Percentiles rank a stretch among this genome's conserved stretches.
phyloP scores from a whole-genome alignment of 2,329 filamentous ascomycete genomes.

The Microsporum audouinii region DNA sequence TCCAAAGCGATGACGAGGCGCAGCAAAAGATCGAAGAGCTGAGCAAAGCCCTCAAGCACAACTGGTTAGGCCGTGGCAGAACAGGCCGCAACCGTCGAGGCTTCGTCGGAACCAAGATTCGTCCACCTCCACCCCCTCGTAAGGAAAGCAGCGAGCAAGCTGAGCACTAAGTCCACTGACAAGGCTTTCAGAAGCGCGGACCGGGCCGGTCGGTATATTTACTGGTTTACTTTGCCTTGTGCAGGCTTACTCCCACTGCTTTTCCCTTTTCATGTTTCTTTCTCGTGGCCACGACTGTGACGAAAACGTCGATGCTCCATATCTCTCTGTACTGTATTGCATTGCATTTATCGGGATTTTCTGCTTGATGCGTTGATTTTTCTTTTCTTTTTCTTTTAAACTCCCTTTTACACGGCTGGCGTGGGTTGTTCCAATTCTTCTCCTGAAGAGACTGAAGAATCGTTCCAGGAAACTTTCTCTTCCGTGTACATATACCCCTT shows the following conservation, averaged over 20 bases:
- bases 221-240: neutral
- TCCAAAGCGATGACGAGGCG: conserved; percentile 59
- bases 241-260: neutral
- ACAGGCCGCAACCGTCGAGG: conserved; percentile 83
- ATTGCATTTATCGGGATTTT: neutral
- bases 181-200: neutral
- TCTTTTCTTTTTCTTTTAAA: neutral
- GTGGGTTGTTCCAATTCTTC: neutral
- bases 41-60: conserved; percentile 80
- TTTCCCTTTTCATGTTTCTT: neutral
- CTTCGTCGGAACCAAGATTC: conserved; percentile 61
- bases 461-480: neutral
- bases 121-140: conserved; percentile 10
- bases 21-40: conserved; percentile 73
- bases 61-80: conserved; percentile 84
- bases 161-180: neutral
- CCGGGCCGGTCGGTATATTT: neutral
- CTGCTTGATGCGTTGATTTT: neutral
- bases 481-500: neutral
- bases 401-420: neutral
- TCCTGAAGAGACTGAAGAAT: neutral
- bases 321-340: neutral
- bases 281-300: neutral
- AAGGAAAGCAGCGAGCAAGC: conserved; percentile 4
- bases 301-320: neutral